Conservation (phyloP, 495 filamentous ascomycete species). For the Penicillium daleae region DNA sequence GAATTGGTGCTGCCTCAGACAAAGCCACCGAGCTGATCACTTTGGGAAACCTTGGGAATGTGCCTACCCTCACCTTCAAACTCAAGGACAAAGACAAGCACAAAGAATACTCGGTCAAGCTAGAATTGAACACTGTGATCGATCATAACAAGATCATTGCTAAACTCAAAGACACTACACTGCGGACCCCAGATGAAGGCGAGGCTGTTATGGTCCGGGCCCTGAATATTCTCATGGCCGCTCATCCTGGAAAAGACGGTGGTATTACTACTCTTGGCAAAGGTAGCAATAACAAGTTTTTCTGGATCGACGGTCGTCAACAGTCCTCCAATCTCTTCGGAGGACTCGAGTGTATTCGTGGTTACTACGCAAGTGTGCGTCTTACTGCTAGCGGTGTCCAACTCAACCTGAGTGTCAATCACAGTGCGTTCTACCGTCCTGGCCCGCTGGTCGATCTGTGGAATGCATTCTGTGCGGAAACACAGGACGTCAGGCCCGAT, state of each 20-base stretch:
- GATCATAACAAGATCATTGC: not conserved
- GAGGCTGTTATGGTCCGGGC: conserved; percentile 38
- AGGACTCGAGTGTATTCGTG: conserved; percentile 49
- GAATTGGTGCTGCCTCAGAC: conserved; percentile 18
- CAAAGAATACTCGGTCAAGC: not conserved
- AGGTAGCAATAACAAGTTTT: conserved; percentile 26
- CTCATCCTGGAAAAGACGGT: conserved; percentile 17
- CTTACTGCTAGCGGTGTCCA: conserved; percentile 42
- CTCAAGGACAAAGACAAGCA: not conserved
- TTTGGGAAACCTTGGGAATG: not conserved
- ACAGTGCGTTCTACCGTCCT: conserved; percentile 46
- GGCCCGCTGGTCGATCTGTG: conserved; percentile 32
- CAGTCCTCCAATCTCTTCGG: conserved; percentile 28
- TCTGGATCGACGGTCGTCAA: conserved; percentile 22
- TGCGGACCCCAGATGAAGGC: not conserved
- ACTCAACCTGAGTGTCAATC: conserved; percentile 53
- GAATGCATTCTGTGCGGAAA: conserved; percentile 21
- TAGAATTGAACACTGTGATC: not conserved
- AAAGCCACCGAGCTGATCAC: conserved; percentile 21
- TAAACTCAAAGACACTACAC: not conserved
- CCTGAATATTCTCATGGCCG: conserved; percentile 52
- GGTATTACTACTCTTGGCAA: conserved; percentile 20
- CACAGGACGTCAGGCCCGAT: no score
- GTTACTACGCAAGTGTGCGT: conserved; percentile 53
- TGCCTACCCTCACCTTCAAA: not conserved